Conservation (phyloP, 1,284 basidiomycete species). For the Heterobasidion irregulare region DNA sequence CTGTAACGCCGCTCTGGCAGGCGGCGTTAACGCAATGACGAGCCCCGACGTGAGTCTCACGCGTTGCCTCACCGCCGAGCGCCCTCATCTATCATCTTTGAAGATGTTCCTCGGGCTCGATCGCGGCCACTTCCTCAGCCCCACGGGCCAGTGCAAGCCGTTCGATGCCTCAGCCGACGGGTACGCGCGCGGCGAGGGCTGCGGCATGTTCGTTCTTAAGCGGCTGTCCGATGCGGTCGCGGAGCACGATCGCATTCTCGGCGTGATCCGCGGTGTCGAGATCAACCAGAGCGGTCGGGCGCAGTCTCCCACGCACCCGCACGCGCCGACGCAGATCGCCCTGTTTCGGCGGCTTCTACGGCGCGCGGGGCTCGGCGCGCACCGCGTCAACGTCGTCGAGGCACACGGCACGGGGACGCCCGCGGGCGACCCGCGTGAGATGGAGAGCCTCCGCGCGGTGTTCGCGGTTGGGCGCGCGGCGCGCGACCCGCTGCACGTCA, state of each 20-base stretch:
- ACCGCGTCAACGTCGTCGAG: constrained; percentile 52
- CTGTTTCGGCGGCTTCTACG: constrained; percentile 44
- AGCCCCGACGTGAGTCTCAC: constrained; percentile 54
- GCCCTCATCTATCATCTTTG: not conserved
- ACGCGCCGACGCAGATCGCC: constrained; percentile 46
- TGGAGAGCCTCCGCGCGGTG: constrained; percentile 52
- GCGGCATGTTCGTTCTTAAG: constrained; percentile 64
- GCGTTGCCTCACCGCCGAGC: not conserved
- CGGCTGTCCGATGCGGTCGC: constrained; percentile 53
- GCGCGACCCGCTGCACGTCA: constrained; percentile 50
- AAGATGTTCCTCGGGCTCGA: constrained; percentile 68
- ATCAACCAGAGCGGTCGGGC: constrained; percentile 62
- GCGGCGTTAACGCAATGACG: constrained; percentile 65
- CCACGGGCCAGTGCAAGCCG: constrained; percentile 59
- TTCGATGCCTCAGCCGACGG: constrained; percentile 69
- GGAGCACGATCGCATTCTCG: constrained; percentile 59
- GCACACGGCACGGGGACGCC: constrained; percentile 66
- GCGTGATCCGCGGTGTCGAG: constrained; percentile 59
- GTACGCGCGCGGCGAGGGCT: constrained; percentile 67
- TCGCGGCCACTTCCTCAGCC: constrained; percentile 58
- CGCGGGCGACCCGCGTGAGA: constrained; percentile 58
- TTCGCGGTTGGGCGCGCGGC: constrained; percentile 32
- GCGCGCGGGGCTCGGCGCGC: constrained; percentile 34
- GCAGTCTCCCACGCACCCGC: constrained; percentile 64
- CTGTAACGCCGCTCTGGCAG: constrained; percentile 60